Percentiles rank a stretch among this genome's conserved stretches.
Evolutionary conservation across 768 basidiomycete genomes (phyloP).

Genomic region (Strobilomyces dryophilus): DNA sequence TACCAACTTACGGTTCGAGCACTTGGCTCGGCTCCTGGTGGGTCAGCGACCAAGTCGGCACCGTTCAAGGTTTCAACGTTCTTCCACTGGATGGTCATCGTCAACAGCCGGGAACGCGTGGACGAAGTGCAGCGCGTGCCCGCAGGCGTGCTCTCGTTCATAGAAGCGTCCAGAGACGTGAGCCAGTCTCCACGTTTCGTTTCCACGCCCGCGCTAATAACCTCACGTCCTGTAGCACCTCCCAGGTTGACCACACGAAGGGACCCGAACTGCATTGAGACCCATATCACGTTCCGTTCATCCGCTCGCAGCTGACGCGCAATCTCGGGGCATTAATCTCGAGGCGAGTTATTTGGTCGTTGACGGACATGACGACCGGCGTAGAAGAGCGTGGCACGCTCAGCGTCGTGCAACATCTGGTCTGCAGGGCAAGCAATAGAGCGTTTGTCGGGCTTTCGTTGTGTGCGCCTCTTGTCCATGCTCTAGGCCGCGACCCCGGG

Average conservation of each 20-base stretch:
- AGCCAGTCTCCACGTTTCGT: background rate
- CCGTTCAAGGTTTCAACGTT: constrained; percentile 31
- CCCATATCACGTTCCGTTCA: constrained; percentile 28
- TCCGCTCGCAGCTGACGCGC: constrained; percentile 27
- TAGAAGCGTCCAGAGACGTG: constrained; percentile 33
- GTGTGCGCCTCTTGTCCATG: background rate
- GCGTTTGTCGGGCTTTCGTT: background rate
- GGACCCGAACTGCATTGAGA: constrained; percentile 28
- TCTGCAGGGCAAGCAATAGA: background rate
- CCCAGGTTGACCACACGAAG: constrained; percentile 36
- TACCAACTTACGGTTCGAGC: background rate
- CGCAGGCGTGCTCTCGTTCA: background rate
- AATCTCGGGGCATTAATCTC: constrained; percentile 27
- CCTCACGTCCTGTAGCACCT: constrained; percentile 33
- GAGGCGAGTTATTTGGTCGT: no score
- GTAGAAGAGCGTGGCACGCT: no score
- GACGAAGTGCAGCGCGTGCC: background rate
- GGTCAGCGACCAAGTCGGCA: constrained; percentile 8
- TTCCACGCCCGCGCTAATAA: no score
- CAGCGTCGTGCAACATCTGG: no score
- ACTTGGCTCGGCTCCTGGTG: constrained; percentile 8
- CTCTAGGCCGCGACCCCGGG: constrained; percentile 35
- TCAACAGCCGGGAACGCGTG: constrained; percentile 18
- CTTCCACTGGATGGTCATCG: constrained; percentile 37
- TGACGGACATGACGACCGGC: no score